These are phyloP conservation scores for Chytriomyces hyalinus DNA, from an alignment of 192 early-diverging fungal genomes.

Conservation along the genomic window DNA sequence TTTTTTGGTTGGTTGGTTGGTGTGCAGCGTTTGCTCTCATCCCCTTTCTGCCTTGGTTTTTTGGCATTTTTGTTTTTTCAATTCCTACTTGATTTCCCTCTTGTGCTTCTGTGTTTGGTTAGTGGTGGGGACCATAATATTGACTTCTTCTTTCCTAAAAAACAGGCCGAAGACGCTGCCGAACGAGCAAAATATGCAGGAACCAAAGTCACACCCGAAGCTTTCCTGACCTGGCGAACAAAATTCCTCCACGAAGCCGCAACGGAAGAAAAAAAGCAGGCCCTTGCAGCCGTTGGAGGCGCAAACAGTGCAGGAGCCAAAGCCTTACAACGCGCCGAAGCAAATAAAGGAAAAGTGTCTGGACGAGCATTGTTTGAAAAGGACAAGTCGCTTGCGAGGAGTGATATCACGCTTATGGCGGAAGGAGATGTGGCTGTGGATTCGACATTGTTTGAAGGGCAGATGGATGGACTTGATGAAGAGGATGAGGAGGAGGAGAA, in stretches of 20 bases:
- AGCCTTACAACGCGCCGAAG: conserved; percentile 3
- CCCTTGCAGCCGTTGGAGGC: not conserved
- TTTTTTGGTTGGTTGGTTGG: too few species aligned
- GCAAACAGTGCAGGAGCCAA: conserved; percentile 43
- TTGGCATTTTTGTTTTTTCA: too few species aligned
- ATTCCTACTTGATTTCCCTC: too few species aligned
- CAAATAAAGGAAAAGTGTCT: conserved; percentile 49
- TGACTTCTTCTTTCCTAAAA: too few species aligned
- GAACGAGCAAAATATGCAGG: conserved; percentile 81
- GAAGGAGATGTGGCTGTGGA: conserved; percentile 85
- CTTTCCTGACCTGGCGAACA: conserved; percentile 80
- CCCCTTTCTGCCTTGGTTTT: too few species aligned
- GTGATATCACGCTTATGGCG: conserved; percentile 78
- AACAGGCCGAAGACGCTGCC: conserved; percentile 59
- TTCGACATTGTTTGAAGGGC: conserved; percentile 64
- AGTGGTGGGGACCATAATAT: too few species aligned
- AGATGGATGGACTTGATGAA: conserved; percentile 51
- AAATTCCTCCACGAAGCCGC: conserved; percentile 77
- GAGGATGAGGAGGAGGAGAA: conserved; percentile 68
- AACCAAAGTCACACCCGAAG: conserved; percentile 78
- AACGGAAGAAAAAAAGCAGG: conserved; percentile 30
- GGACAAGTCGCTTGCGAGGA: conserved; percentile 80
- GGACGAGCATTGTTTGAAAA: conserved; percentile 93
- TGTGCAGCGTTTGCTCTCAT: too few species aligned
- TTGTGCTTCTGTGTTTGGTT: too few species aligned